These are phyloP conservation scores for Pseudoturritis turrita DNA, from an alignment of 345 rosid genomes.

Conservation along the genomic window DNA sequence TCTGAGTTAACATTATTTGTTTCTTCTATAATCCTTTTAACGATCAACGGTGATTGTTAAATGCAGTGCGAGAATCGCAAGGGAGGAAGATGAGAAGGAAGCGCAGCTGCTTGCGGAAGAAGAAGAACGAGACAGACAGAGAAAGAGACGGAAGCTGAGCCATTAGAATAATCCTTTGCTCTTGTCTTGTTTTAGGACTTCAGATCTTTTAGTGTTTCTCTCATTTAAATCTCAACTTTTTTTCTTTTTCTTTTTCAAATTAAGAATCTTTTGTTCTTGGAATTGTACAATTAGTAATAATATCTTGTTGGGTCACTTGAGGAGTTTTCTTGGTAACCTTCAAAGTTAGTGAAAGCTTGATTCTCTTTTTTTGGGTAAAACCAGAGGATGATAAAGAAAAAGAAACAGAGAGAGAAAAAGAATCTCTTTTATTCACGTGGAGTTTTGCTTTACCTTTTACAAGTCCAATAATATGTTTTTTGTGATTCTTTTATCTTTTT, in stretches of 20 bases:
- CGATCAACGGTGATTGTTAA: not conserved
- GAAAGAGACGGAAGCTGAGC: conserved; percentile 50
- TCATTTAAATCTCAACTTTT: not conserved
- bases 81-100: conserved; percentile 67
- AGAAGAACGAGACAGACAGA: conserved; percentile 47
- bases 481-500: not conserved
- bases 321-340: conserved; percentile 8
- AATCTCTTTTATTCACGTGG: conserved; percentile 14
- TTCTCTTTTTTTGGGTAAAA: not conserved
- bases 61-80: conserved; percentile 64
- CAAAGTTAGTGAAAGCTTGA: conserved; percentile 19
- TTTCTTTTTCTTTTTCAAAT: not conserved
- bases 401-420: not conserved
- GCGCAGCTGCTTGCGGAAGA: conserved; percentile 57
- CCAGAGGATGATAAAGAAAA: not conserved
- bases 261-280: conserved; percentile 16
- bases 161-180: conserved; percentile 16
- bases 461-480: not conserved
- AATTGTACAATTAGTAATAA: conserved; percentile 28
- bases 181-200: conserved; percentile 10
- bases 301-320: not conserved
- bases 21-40: not conserved
- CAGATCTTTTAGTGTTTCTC: not conserved
- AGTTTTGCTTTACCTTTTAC: not conserved
- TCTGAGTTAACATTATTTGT: not conserved